Evolutionary conservation across 1,284 basidiomycete species (phyloP), one percentile per base, ranked within the genome.

Genomic region (Ceratobasidium sp.): DNA sequence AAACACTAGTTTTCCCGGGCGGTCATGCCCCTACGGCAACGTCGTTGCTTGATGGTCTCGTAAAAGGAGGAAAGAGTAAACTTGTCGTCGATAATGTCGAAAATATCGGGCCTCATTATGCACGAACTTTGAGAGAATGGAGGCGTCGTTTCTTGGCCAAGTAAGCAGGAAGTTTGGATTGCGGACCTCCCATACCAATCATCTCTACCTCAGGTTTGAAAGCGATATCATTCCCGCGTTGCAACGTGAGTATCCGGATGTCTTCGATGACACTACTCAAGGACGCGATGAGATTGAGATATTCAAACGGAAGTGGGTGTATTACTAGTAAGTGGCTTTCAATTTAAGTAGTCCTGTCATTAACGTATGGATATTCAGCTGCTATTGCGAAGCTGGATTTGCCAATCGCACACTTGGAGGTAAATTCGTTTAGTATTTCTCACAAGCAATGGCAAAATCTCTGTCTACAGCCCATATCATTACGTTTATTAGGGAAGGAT

Each of bases 51-150:
- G n/a, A n/a, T n/a, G n/a, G n/a, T n/a, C n/a, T n/a, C n/a, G n/a
- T n/a, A n/a, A n/a, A n/a, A n/a, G n/a, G n/a, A n/a, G n/a, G n/a
- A n/a, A n/a, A n/a, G n/a, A n/a, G n/a, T n/a, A n/a, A n/a, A n/a
- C n/a, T n/a, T n/a, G n/a, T n/a, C n/a, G n/a, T n/a, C n/a, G n/a
- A n/a, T n/a, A n/a, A n/a, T n/a, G n/a, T n/a, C n/a, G n/a, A n/a
- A n/a, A n/a, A n/a, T n/a, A n/a, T n/a, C n/a, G n/a, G n/a, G n/a
- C n/a, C n/a, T n/a, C n/a, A n/a, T n/a, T n/a, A n/a, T n/a, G n/a
- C n/a, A n/a, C n/a, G n/a, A n/a, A n/a, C 30, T 80, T 89, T 14
- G 81, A 86, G 92, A n/a, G 91, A 92, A 81, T 94, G 92, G 92
- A 83, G 88, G 21, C 77, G 81, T 30, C 83, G 90, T 2, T 94